These are phyloP conservation scores for Pseudogymnoascus verrucosus DNA, from an alignment of 2,329 filamentous ascomycete genomes.

Conservation along the genomic window DNA sequence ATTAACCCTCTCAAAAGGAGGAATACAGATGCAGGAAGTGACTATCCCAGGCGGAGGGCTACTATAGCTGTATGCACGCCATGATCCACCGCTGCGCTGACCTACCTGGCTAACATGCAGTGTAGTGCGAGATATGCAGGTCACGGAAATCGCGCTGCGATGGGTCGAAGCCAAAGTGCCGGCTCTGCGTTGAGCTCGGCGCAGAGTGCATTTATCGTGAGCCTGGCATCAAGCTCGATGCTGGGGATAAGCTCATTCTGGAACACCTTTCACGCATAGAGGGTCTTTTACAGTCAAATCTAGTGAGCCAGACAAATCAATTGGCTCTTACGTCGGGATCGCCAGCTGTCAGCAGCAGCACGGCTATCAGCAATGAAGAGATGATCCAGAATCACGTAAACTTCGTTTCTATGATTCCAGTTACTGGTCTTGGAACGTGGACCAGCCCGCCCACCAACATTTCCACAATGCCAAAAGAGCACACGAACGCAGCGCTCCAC, in stretches of 20 bases:
- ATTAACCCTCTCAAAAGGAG: conserved; percentile 53
- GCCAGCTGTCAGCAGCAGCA: conserved; percentile 57
- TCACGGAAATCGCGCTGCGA: conserved; percentile 75
- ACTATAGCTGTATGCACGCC: conserved; percentile 53
- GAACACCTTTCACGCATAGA: conserved; percentile 73
- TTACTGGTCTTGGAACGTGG: conserved; percentile 66
- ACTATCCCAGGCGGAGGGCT: conserved; percentile 56
- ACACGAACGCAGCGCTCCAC: conserved; percentile 73
- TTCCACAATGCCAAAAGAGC: conserved; percentile 77
- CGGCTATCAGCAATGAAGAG: conserved; percentile 51
- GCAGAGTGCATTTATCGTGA: conserved; percentile 80
- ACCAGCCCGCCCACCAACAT: conserved; percentile 57
- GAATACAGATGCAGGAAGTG: conserved; percentile 52
- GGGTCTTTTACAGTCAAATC: conserved; percentile 63
- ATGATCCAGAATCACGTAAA: conserved; percentile 38
- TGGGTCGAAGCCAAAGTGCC: conserved; percentile 73
- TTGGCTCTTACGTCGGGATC: conserved; percentile 53
- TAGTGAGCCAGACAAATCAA: conserved; percentile 44
- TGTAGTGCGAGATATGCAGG: conserved; percentile 70
- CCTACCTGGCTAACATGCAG: conserved; percentile 12
- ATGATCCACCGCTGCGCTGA: background rate
- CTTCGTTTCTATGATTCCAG: conserved; percentile 49
- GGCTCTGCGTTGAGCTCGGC: conserved; percentile 72
- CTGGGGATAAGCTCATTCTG: conserved; percentile 77
- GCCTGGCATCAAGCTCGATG: conserved; percentile 78